Conservation (phyloP, 1,284 basidiomycete genomes). For the Fomitopsis betulina region DNA sequence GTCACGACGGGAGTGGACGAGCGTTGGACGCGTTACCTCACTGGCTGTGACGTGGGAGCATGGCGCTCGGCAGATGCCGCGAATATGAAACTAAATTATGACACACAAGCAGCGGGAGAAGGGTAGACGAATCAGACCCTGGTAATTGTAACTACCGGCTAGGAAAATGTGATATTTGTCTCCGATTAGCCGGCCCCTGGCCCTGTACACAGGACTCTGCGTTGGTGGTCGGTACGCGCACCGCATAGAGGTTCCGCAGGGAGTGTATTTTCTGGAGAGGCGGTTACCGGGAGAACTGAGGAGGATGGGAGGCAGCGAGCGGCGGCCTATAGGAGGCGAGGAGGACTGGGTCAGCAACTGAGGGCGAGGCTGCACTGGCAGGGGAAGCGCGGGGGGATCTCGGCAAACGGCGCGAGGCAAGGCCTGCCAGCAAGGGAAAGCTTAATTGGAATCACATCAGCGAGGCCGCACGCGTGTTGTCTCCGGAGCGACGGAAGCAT, state of each 20-base stretch:
- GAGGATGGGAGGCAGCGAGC: not conserved
- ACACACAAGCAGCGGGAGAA: constrained; percentile 1
- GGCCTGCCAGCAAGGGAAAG: too few species aligned
- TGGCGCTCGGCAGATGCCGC: not conserved
- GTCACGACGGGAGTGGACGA: constrained; percentile 6
- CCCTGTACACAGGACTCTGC: too few species aligned
- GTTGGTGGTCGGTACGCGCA: not conserved
- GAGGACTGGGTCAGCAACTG: too few species aligned
- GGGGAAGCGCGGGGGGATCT: not conserved
- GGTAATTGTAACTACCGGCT: constrained; percentile 2
- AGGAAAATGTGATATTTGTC: not conserved
- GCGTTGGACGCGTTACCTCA: constrained; percentile 3
- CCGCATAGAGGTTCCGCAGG: not conserved
- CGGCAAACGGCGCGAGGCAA: not conserved
- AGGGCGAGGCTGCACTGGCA: not conserved
- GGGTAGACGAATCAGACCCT: not conserved
- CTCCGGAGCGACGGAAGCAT: constrained; percentile 1
- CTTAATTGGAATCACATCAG: constrained; percentile 5
- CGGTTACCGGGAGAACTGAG: not conserved
- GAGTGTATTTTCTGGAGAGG: too few species aligned
- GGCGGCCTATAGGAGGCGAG: not conserved
- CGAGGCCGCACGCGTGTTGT: not conserved
- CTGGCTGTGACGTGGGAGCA: constrained; percentile 1
- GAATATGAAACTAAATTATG: not conserved
- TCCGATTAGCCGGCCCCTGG: not conserved